These are phyloP conservation scores for Ambrosia artemisiifolia DNA, from an alignment of 129 eudicot genomes.

Conservation along the genomic window DNA sequence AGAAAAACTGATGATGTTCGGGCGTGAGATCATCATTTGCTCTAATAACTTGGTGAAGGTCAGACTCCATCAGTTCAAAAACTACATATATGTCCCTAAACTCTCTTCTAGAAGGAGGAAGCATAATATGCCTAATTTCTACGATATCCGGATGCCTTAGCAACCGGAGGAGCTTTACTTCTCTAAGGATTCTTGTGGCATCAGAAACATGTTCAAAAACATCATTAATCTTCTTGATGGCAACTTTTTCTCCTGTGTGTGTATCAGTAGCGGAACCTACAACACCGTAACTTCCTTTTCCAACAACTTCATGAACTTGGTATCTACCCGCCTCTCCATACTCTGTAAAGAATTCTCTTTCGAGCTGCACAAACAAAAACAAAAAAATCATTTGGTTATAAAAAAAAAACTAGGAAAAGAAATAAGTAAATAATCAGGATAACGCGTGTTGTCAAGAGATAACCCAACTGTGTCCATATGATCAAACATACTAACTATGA, in stretches of 20 bases:
- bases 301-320: conserved; percentile 72
- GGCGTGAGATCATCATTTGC: conserved; percentile 87
- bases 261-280: conserved; percentile 76
- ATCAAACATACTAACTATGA: background rate
- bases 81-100: conserved; percentile 68
- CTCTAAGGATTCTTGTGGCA: conserved; percentile 78
- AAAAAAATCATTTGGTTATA: background rate
- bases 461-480: background rate
- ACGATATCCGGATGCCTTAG: conserved; percentile 82
- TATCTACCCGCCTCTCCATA: conserved; percentile 83
- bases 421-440: background rate
- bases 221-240: conserved; percentile 74
- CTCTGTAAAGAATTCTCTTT: conserved; percentile 71
- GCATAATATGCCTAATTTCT: conserved; percentile 82
- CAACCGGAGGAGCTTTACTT: conserved; percentile 78
- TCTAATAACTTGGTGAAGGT: conserved; percentile 81
- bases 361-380: conserved; percentile 32
- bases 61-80: conserved; percentile 82
- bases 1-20: conserved; percentile 80
- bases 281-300: conserved; percentile 90
- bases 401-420: background rate
- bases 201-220: conserved; percentile 91
- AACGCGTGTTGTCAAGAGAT: background rate
- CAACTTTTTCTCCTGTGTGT: conserved; percentile 63
- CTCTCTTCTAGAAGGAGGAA: conserved; percentile 86